Evolutionary conservation across 139 green algal genomes (phyloP), one percentile per base, ranked within the genome.

Genomic region (Micromonas pusilla): DNA sequence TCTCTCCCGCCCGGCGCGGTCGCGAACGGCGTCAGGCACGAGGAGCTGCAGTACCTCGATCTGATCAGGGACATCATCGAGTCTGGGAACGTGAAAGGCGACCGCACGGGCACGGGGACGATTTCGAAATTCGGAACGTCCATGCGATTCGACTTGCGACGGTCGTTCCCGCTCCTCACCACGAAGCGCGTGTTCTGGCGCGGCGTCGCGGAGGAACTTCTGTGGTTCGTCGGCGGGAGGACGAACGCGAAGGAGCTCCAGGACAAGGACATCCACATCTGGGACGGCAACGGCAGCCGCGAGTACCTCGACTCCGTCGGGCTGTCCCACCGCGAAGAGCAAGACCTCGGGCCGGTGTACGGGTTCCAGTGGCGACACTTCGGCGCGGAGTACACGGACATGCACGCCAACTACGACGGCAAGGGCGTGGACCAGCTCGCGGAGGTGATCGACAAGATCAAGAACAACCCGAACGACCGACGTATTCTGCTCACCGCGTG

Each of bases 311-410:
- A 84, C 78, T 84, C 72, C 64, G 71, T 88, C 53, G 85, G 84
- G 2, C 77, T 88, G 23, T 77, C 31, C 5, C 80, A 91, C 74
- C 84, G 93, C 57, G 93, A 97, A 81, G 94, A 94, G 71, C 89
- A 90, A 2, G 96, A 99, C 81, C 85, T 99, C 63, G 96, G 96
- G 1, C 95, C 96, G 0, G 95, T 99, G 57, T 99, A 99, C 72
- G 96, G 96, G 82, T 99, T 99, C 85, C 96, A 99, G 89, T 99
- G 96, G 96, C 87, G 96, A 16, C 96, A 99, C 85, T 99, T 99
- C 89, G 93, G 93, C 6, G 96, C 95, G 1, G 76, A 91, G 67
- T 99, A 99, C 86, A 87, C 66, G 9, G 84, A 96, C 89, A 97
- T 97, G 91, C 92, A 98, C 78, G 85, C 91, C n/a, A 91, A 98